Evolutionary conservation across 106 monocot genomes (phyloP).

Genomic region (Gastrodia elata): DNA sequence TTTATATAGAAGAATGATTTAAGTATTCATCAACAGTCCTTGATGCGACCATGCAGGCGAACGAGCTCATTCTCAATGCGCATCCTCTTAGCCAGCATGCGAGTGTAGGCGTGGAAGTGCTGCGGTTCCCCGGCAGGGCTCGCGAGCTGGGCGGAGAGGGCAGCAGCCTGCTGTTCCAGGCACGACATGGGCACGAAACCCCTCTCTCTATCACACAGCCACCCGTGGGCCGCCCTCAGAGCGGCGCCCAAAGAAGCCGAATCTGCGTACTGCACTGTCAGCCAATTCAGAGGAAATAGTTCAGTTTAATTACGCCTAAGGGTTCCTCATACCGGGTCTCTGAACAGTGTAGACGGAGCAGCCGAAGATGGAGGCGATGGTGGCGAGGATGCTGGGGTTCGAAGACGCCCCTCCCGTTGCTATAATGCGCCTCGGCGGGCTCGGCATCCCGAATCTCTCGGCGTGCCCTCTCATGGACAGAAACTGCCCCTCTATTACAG

Average conservation of each 20-base stretch:
- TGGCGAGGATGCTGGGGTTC: slow-evolving; percentile 52
- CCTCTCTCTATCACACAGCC: slow-evolving; percentile 77
- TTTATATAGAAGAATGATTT: no score
- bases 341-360: slow-evolving; percentile 72
- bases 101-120: slow-evolving; percentile 43
- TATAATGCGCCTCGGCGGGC: slow-evolving; percentile 68
- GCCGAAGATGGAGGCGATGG: slow-evolving; percentile 67
- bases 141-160: slow-evolving; percentile 57
- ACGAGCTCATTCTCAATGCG: slow-evolving; percentile 65
- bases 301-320: not conserved
- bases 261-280: slow-evolving; percentile 32
- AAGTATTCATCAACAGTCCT: no score
- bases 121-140: slow-evolving; percentile 55
- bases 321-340: slow-evolving; percentile 58
- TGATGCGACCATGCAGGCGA: slow-evolving; percentile 44
- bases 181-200: slow-evolving; percentile 64
- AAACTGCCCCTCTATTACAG: slow-evolving; percentile 81
- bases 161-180: slow-evolving; percentile 49
- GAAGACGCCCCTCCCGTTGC: slow-evolving; percentile 93
- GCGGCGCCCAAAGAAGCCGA: slow-evolving; percentile 96
- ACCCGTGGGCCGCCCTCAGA: slow-evolving; percentile 88
- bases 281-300: not conserved
- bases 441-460: slow-evolving; percentile 88
- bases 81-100: slow-evolving; percentile 71
- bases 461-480: slow-evolving; percentile 86